Percentiles rank a stretch among this genome's conserved stretches.
Evolutionary conservation across 352 stramenopile species (phyloP).

Genomic region (Pythium utonaiense): DNA sequence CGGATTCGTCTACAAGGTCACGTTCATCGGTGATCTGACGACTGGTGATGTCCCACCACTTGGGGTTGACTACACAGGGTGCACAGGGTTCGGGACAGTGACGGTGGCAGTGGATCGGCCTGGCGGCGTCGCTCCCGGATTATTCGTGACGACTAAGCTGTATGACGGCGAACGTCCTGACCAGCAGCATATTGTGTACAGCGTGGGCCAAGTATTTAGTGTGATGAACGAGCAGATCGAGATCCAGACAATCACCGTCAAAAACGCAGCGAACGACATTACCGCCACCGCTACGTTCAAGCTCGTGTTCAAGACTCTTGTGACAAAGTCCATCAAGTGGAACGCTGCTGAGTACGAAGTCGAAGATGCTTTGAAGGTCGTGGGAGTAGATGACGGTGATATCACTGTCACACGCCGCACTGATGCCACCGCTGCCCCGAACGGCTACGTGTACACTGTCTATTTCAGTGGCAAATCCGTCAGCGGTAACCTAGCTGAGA

Average conservation of each 20-base stretch:
- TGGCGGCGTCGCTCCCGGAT: slow-evolving; percentile 28
- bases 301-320: slow-evolving; percentile 28
- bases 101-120: slow-evolving; percentile 19
- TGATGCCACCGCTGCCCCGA: slow-evolving; percentile 35
- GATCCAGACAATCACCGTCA: slow-evolving; percentile 53
- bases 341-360: slow-evolving; percentile 47
- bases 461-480: slow-evolving; percentile 63
- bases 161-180: slow-evolving; percentile 56
- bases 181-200: slow-evolving; percentile 46
- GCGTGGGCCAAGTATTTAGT: slow-evolving; percentile 60
- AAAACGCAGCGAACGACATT: slow-evolving; percentile 43
- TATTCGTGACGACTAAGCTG: slow-evolving; percentile 41
- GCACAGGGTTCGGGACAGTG: slow-evolving; percentile 28
- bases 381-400: slow-evolving; percentile 22
- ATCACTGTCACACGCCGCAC: slow-evolving; percentile 53
- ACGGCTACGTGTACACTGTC: slow-evolving; percentile 69
- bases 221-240: slow-evolving; percentile 72
- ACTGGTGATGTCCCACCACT: slow-evolving; percentile 47
- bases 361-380: slow-evolving; percentile 29
- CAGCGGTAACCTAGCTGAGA: slow-evolving; percentile 29
- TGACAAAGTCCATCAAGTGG: slow-evolving; percentile 52
- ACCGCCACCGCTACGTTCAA: slow-evolving; percentile 32
- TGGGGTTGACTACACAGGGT: slow-evolving; percentile 18
- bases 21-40: slow-evolving; percentile 59
- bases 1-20: slow-evolving; percentile 60